These are phyloP conservation scores for Trametes elegans DNA, from an alignment of 768 basidiomycete species.

Conservation along the genomic window DNA sequence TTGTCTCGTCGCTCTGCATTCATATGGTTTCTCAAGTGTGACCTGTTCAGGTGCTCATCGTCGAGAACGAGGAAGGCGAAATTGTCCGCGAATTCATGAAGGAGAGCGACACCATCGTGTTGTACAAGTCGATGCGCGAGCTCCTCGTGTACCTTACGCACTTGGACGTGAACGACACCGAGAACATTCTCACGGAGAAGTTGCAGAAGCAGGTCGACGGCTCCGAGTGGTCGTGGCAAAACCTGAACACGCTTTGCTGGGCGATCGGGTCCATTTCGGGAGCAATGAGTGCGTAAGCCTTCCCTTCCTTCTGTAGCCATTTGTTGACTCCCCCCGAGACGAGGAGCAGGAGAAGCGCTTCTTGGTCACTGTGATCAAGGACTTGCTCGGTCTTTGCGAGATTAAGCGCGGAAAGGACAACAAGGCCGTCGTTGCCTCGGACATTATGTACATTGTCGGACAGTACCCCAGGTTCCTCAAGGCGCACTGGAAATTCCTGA, in stretches of 20 bases:
- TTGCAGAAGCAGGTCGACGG: conserved; percentile 96
- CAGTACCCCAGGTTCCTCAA: conserved; percentile 99
- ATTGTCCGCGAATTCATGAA: conserved; percentile 99
- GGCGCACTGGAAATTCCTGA: conserved; percentile 99
- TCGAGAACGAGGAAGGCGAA: conserved; percentile 99
- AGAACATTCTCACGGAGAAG: conserved; percentile 97
- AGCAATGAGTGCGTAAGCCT: conserved; percentile 83
- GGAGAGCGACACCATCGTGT: conserved; percentile 95
- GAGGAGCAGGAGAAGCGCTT: conserved; percentile 99
- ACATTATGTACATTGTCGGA: conserved; percentile 99
- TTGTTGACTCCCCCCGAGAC: conserved; percentile 45
- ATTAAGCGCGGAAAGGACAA: conserved; percentile 99
- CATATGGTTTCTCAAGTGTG: conserved; percentile 1
- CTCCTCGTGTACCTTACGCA: conserved; percentile 97
- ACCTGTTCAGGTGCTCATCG: conserved; percentile 88
- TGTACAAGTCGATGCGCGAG: conserved; percentile 99
- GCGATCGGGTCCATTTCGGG: conserved; percentile 99
- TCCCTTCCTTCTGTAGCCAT: not conserved
- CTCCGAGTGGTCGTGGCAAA: conserved; percentile 99
- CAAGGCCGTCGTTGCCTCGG: conserved; percentile 96
- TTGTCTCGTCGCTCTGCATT: not conserved
- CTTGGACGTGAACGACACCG: conserved; percentile 93
- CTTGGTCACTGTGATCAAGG: conserved; percentile 98
- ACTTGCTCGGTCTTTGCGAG: conserved; percentile 94
- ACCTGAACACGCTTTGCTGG: conserved; percentile 98